phyloP scores from a whole-genome alignment of 2,329 filamentous ascomycete genomes.

The Juglanconis juglandina region DNA sequence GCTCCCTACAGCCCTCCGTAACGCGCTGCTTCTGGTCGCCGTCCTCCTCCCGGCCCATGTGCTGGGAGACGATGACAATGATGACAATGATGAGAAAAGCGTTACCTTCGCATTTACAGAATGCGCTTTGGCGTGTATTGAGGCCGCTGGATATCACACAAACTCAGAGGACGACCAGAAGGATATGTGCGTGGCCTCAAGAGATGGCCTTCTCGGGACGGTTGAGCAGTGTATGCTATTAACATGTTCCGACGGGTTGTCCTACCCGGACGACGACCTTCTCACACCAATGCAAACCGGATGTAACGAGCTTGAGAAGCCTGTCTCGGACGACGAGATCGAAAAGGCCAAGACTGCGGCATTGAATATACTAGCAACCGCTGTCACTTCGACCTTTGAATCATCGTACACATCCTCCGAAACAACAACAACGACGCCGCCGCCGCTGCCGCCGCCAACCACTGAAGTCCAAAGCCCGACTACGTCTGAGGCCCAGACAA shows the following conservation, averaged over 20 bases:
- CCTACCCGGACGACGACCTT: conserved; percentile 3
- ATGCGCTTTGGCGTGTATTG: conserved; percentile 12
- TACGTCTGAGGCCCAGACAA: not conserved
- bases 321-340: conserved; percentile 11
- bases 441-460: not conserved
- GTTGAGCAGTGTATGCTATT: conserved; percentile 6
- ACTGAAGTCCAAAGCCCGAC: not conserved
- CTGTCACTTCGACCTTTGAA: not conserved
- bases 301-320: conserved; percentile 15
- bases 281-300: conserved; percentile 15
- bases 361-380: not conserved
- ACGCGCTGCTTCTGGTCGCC: conserved; percentile 3
- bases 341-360: conserved; percentile 5
- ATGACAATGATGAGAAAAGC: not conserved
- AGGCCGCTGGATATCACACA: conserved; percentile 7
- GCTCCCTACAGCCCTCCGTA: conserved; percentile 8
- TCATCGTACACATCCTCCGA: not conserved
- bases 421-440: not conserved
- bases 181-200: conserved; percentile 14
- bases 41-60: conserved; percentile 3
- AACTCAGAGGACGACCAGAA: conserved; percentile 13
- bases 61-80: conserved; percentile 1
- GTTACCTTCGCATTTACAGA: conserved; percentile 14
- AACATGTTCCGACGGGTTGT: conserved; percentile 5
- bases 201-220: conserved; percentile 8